phyloP scores from a whole-genome alignment of 495 filamentous ascomycete species.

The Pseudoneurospora amorphoporcata region DNA sequence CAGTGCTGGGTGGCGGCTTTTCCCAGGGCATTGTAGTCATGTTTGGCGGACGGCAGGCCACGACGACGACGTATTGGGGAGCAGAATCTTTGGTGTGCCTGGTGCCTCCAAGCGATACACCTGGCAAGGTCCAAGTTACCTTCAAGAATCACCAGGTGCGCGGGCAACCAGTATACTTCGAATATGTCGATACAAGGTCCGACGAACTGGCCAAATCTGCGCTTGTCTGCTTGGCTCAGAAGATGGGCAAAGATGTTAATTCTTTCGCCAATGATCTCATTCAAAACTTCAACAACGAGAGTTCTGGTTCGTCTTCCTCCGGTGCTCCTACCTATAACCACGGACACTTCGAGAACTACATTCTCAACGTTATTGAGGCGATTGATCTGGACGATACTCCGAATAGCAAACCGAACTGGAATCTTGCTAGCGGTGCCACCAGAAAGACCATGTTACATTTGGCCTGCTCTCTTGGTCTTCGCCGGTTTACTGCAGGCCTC shows the following conservation, averaged over 20 bases:
- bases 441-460: slow-evolving; percentile 80
- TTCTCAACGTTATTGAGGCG: slow-evolving; percentile 64
- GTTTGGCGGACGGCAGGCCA: slow-evolving; percentile 71
- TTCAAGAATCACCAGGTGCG: slow-evolving; percentile 42
- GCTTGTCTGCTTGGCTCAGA: slow-evolving; percentile 44
- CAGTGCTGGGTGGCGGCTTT: slow-evolving; percentile 70
- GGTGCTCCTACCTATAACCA: slow-evolving; percentile 9
- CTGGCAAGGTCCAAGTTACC: slow-evolving; percentile 65
- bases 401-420: slow-evolving; percentile 47
- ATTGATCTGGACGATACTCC: slow-evolving; percentile 70
- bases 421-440: slow-evolving; percentile 45
- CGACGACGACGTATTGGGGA: slow-evolving; percentile 75
- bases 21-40: slow-evolving; percentile 71
- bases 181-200: slow-evolving; percentile 71
- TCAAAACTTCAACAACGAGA: slow-evolving; percentile 2
- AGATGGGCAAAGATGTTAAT: slow-evolving; percentile 27
- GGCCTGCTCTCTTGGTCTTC: slow-evolving; percentile 64
- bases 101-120: slow-evolving; percentile 58
- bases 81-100: slow-evolving; percentile 74
- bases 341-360: slow-evolving; percentile 51
- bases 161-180: slow-evolving; percentile 47
- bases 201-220: slow-evolving; percentile 57
- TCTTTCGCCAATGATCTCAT: not conserved
- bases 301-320: slow-evolving; percentile 11
- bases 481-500: slow-evolving; percentile 69